Conservation (phyloP, 495 filamentous ascomycete species). For the Penicillium antarcticum region DNA sequence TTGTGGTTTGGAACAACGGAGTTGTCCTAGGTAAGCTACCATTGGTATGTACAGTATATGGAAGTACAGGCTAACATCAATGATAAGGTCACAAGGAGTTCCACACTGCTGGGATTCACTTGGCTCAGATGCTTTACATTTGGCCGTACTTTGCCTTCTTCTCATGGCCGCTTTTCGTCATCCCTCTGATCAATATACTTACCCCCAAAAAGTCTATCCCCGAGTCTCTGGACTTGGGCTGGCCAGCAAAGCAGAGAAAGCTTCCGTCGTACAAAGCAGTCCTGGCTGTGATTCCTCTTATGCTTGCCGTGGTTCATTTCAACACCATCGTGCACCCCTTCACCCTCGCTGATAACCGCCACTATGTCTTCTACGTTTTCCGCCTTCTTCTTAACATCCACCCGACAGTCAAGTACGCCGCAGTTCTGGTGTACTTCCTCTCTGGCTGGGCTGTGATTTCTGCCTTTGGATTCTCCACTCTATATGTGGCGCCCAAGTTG, state of each 20-base stretch:
- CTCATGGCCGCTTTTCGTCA: conserved; percentile 72
- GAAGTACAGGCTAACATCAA: conserved; percentile 9
- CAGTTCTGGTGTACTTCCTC: conserved; percentile 59
- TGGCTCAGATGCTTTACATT: conserved; percentile 92
- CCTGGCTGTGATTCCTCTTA: conserved; percentile 38
- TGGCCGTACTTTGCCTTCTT: conserved; percentile 88
- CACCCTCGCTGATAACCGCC: conserved; percentile 91
- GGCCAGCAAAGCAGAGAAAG: conserved; percentile 29
- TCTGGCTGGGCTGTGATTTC: conserved; percentile 59
- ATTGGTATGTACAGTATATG: neutral
- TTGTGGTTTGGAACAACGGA: conserved; percentile 82
- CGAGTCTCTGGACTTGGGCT: conserved; percentile 34
- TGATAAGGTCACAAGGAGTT: conserved; percentile 81
- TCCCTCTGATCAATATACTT: conserved; percentile 44
- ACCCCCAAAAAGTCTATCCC: conserved; percentile 36
- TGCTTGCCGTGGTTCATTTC: conserved; percentile 60
- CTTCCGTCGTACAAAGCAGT: conserved; percentile 37
- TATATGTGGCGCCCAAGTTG: conserved; percentile 21
- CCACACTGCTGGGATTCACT: conserved; percentile 81
- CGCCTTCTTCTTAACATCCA: conserved; percentile 71
- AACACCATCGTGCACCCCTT: conserved; percentile 97
- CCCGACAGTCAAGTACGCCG: conserved; percentile 60
- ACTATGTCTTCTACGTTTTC: conserved; percentile 97
- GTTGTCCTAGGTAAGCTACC: conserved; percentile 74
- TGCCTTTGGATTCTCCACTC: conserved; percentile 47